phyloP scores from a whole-genome alignment of 306 rosid genomes.

The Dryas drummondii region DNA sequence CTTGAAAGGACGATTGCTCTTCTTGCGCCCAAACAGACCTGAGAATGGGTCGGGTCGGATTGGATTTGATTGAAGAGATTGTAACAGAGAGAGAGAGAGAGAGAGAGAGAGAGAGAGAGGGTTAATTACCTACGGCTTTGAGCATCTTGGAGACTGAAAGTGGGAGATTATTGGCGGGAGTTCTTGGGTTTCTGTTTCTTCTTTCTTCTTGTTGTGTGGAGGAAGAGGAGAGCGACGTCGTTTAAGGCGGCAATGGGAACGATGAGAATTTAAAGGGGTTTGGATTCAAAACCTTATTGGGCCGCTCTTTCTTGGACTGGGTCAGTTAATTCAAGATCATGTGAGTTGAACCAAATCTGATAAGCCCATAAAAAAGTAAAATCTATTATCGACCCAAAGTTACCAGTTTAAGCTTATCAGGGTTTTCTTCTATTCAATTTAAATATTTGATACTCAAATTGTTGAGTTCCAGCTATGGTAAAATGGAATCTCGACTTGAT shows the following conservation, averaged over 20 bases:
- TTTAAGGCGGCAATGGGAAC: background rate
- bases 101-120: background rate
- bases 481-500: too few species aligned
- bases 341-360: too few species aligned
- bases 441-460: too few species aligned
- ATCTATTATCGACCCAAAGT: too few species aligned
- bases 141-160: conserved; percentile 18
- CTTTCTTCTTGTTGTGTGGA: background rate
- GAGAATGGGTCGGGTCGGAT: background rate
- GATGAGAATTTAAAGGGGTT: background rate
- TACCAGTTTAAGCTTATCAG: too few species aligned
- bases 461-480: too few species aligned
- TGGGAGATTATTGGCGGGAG: conserved; percentile 1
- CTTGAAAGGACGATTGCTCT: conserved; percentile 27
- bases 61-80: background rate
- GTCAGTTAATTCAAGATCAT: too few species aligned
- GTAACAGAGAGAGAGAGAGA: background rate
- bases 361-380: too few species aligned
- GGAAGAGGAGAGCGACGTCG: background rate
- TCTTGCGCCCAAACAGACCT: conserved; percentile 30
- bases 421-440: too few species aligned
- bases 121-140: conserved; percentile 14
- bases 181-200: background rate
- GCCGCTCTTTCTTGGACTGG: background rate
- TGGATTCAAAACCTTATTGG: background rate